Base-by-base conservation (phyloP, 208 protist species). In the Angomonas deanei region DNA sequence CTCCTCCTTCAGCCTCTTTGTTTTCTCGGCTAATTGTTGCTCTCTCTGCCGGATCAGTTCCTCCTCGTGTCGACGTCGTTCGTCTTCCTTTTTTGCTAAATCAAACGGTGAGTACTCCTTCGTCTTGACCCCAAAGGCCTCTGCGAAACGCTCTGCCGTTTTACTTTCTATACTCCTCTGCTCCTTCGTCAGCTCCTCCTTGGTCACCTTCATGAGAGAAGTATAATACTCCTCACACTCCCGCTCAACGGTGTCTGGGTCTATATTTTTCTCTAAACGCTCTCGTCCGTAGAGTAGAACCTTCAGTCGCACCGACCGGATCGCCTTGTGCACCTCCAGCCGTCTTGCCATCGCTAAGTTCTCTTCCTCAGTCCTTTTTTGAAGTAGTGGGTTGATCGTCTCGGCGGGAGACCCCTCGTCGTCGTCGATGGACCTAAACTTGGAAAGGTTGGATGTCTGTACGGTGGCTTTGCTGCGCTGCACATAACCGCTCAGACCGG, bases 401-500 rank as follows among this genome's bases (percentile, higher is more conserved):
- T 62, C 54, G 0, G 71, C 63, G n/a, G 75, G 63, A 33, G 59
- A 53, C 11, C 0, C 32, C 28, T 66, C 54, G 0, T 59, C 54
- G 26, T 68, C 70, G 38, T 66, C 74, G 8, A 60, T 70, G n/a
- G 58, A 62, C n/a, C 60, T 11, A 1, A 53, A 55, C 11, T 30
- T 48, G 46, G 55, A 65, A 64, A 48, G 68, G 69, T 48, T 64
- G 50, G 39, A 60, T 5, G 56, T 60, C 19, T 50, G 67, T 11
- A 70, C 49, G 61, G 68, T 71, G 11, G 78, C 80, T 61, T 74
- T 74, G 54, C 88, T 94, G 21, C 88, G 82, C 76, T 94, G 84
- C 26, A 94, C 80, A 61, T 91, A 94, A 4, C 88, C 88, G 52
- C 88, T 94, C 13, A 92, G 74, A 3, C 88, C 88, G 3, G 78